These are phyloP conservation scores for Chaetomium strumarium DNA, from an alignment of 2,329 filamentous ascomycete species.

Conservation along the genomic window DNA sequence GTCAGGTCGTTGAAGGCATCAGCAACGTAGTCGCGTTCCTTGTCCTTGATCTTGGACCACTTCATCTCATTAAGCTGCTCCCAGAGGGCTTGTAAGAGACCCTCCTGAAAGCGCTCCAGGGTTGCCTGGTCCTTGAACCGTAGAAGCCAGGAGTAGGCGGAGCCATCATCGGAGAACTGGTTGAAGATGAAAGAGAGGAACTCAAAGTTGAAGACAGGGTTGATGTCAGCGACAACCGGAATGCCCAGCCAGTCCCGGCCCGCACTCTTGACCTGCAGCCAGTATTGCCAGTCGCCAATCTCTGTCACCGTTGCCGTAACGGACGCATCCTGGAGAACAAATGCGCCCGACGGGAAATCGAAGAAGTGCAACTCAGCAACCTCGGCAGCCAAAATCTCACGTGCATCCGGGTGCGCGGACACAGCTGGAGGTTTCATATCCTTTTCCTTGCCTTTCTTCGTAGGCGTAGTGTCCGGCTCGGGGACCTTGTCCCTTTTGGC, in stretches of 20 bases:
- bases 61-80: constrained; percentile 92
- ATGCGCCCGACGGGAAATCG: constrained; percentile 81
- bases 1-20: constrained; percentile 93
- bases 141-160: constrained; percentile 91
- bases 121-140: constrained; percentile 80
- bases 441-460: constrained; percentile 28
- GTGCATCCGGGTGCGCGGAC: constrained; percentile 61
- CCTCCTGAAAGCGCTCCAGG: constrained; percentile 84
- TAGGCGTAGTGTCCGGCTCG: constrained; percentile 13
- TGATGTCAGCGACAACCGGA: constrained; percentile 81
- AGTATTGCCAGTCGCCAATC: constrained; percentile 88
- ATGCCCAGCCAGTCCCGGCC: constrained; percentile 83
- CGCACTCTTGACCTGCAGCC: constrained; percentile 75
- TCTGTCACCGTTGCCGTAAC: constrained; percentile 79
- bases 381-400: constrained; percentile 69
- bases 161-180: constrained; percentile 81
- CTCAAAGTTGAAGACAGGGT: constrained; percentile 98
- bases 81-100: constrained; percentile 92
- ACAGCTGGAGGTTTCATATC: constrained; percentile 43
- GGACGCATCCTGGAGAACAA: constrained; percentile 69
- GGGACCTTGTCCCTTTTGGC: constrained; percentile 37
- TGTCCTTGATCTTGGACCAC: constrained; percentile 88
- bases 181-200: constrained; percentile 99
- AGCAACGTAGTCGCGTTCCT: constrained; percentile 88
- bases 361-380: constrained; percentile 86